Evolutionary conservation across 768 basidiomycete genomes (phyloP), one percentile per base, ranked within the genome.

Genomic region (Naganishia friedmannii): DNA sequence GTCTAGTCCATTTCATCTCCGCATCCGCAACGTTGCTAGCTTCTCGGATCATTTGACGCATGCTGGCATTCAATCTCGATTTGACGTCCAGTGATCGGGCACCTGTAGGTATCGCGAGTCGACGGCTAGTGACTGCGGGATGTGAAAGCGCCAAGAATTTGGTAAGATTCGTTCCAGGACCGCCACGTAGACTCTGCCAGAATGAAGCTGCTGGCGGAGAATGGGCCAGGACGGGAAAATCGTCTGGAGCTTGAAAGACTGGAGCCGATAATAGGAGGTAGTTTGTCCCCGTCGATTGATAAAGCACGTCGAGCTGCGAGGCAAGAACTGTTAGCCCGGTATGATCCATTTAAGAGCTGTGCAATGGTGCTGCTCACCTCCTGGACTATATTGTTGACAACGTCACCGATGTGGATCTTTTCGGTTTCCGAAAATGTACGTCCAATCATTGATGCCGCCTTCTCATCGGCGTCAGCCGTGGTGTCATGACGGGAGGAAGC

Each of bases 1-100:
- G 69, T 42, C 68, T 67, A 19, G 72, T 73, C 72, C 72, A 73
- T 42, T 73, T 73, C 72, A 73, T 73, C 56, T 73, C 72, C 17
- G 72, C 72, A 31, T 73, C 72, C 28, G 46, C 72, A 31, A 69
- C 56, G 23, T 69, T 69, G 45, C 56, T 60, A 31, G 55, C 69
- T 21, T 58, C 65, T 31, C 72, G 28, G 7, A 73, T 51, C 69
- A 69, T 70, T 37, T 57, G 55, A 23, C 72, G 56, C 72, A 73
- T 73, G n/a, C 31, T 46, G 13, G 53, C 56, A 42, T 73, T 73
- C 32, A 73, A 45, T 42, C 69, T 58, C 3, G 72, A 55, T 46
- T 73, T 73, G 46, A 73, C 69, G 46, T 73, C 72, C 39, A 73
- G 39, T 23, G 56, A 60, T n/a, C 72, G 65, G 12, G 29, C 66